Evolutionary conservation across 2,329 filamentous ascomycete species (phyloP), one percentile per base, ranked within the genome.

Genomic region (Sporothrix schenckii): DNA sequence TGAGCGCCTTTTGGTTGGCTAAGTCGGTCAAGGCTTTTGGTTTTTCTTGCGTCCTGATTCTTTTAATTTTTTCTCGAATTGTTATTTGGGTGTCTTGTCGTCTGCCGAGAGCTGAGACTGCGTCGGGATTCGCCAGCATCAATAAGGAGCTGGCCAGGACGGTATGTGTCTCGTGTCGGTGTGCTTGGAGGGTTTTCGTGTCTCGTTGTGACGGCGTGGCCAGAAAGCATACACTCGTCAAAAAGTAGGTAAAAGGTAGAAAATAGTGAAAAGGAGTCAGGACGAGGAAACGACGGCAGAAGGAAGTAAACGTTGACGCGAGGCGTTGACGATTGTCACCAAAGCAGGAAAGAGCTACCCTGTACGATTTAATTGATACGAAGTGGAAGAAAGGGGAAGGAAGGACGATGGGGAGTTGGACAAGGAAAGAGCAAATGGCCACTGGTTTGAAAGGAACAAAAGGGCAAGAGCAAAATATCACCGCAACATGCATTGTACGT

Each of bases 321-420:
- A 27, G 47, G 41, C 7, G n/a, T 10, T 66, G 21, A n/a, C 13
- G 2, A 41, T 41, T 30, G 47, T 50, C 61, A 50, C 19, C 61
- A 50, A 66, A 66, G 49, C 41, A n/a, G 34, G 49, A 67, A 67
- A 44, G 30, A 53, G 65, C 49, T 4, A 53, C 34, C 56, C 16
- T 44, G 14, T 30, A n/a, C n/a, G n/a, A 44, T 5, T 9, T 41
- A 6, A 2, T 16, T 11, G 41, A n/a, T 24, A 53, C 9, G 24
- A 65, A 53, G 9, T 6, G 19, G 50, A 66, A 11, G 27, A 50
- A 58, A 44, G n/a, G 21, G 39, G 60, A 52, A 50, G 58, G 24
- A n/a, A 13, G 41, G 41, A 14, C 41, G 14, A 44, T 13, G 3
- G 39, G 7, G 14, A 49, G 14, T 34, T 21, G 14, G 19, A 47